A percentile compares a stretch with the other conserved stretches of the same genome.
Evolutionary conservation across 345 rosid species (phyloP).

Genomic region (Lumnitzera racemosa): DNA sequence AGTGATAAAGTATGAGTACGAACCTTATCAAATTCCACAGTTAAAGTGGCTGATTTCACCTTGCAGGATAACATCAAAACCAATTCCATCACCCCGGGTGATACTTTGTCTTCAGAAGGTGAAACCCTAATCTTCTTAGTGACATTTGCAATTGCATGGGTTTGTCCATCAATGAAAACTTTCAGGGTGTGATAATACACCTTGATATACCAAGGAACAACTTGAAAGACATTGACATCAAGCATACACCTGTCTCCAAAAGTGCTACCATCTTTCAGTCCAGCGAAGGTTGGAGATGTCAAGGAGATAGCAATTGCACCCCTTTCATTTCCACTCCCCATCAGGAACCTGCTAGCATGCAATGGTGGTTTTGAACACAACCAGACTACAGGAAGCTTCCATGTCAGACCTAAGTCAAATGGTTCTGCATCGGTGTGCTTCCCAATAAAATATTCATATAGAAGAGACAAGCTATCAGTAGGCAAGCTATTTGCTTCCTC

Average conservation of each 20-base stretch:
- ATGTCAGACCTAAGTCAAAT: slow-evolving; percentile 61
- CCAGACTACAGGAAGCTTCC: slow-evolving; percentile 78
- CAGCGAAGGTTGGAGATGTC: slow-evolving; percentile 37
- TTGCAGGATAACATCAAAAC: slow-evolving; percentile 70
- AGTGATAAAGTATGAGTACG: not conserved
- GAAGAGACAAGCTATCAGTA: slow-evolving; percentile 26
- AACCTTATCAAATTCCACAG: slow-evolving; percentile 93
- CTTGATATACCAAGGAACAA: slow-evolving; percentile 94
- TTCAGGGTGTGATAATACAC: slow-evolving; percentile 72
- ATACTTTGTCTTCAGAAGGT: slow-evolving; percentile 84
- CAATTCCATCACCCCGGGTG: slow-evolving; percentile 92
- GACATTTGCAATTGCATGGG: slow-evolving; percentile 37
- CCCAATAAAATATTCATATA: slow-evolving; percentile 52
- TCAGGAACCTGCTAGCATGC: slow-evolving; percentile 71
- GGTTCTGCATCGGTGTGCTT: slow-evolving; percentile 45
- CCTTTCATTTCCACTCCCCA: slow-evolving; percentile 98
- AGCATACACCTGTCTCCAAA: slow-evolving; percentile 34
- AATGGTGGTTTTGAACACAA: slow-evolving; percentile 62
- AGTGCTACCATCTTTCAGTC: slow-evolving; percentile 15
- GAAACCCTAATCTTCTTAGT: slow-evolving; percentile 59
- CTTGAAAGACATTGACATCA: slow-evolving; percentile 70
- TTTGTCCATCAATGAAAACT: slow-evolving; percentile 67
- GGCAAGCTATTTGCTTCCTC: slow-evolving; percentile 32
- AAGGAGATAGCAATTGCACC: slow-evolving; percentile 90
- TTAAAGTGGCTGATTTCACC: slow-evolving; percentile 64